Conservation (phyloP, 2,329 filamentous ascomycete genomes). For the Penicillium carneum region DNA sequence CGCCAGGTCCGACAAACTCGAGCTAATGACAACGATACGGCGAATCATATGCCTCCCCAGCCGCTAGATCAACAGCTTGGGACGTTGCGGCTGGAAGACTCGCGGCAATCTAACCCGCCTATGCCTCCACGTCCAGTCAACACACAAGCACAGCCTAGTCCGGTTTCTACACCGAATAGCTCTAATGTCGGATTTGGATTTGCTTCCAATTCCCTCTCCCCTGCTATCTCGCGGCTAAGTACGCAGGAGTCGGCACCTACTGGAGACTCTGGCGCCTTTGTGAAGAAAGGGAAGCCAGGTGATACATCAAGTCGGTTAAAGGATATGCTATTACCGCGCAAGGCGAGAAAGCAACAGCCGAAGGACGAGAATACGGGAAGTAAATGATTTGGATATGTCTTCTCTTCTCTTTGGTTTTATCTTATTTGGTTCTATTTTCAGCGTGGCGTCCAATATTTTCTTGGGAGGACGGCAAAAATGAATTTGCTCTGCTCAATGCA, state of each 20-base stretch:
- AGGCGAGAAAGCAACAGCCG: constrained; percentile 27
- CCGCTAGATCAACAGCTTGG: constrained; percentile 27
- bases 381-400: background rate
- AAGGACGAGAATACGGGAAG: constrained; percentile 14
- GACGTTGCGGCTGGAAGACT: constrained; percentile 4
- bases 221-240: constrained; percentile 21
- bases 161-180: background rate
- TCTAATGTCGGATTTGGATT: constrained; percentile 5
- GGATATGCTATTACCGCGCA: constrained; percentile 30
- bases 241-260: constrained; percentile 25
- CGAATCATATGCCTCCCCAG: constrained; percentile 16
- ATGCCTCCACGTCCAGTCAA: constrained; percentile 12
- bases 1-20: constrained; percentile 35
- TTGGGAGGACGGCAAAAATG: background rate
- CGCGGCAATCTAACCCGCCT: background rate
- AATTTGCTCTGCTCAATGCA: background rate
- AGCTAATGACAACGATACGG: constrained; percentile 5
- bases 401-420: no score
- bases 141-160: constrained; percentile 12
- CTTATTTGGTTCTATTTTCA: background rate
- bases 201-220: constrained; percentile 1
- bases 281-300: constrained; percentile 24
- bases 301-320: constrained; percentile 26
- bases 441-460: background rate
- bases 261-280: background rate